Conservation (phyloP, 306 rosid genomes). For the Benincasa hispida region DNA sequence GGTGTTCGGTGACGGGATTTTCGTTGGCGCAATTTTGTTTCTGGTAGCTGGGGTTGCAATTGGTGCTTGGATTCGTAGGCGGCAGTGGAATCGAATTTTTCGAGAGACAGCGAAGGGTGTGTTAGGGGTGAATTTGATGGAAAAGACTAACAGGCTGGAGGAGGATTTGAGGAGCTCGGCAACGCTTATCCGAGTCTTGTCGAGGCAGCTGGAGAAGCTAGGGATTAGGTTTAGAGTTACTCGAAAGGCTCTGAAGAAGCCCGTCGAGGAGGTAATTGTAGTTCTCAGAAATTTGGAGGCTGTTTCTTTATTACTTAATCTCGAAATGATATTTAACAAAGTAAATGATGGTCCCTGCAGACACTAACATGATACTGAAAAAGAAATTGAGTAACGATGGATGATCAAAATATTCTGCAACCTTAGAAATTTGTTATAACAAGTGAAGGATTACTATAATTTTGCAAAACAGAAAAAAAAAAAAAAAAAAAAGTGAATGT, state of each 20-base stretch:
- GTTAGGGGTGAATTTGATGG: constrained; percentile 46
- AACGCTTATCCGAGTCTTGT: constrained; percentile 45
- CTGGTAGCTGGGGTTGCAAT: constrained; percentile 39
- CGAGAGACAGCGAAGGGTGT: constrained; percentile 30
- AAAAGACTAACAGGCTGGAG: constrained; percentile 62
- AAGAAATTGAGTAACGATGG: neutral
- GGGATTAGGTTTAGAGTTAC: constrained; percentile 69
- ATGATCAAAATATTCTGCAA: neutral
- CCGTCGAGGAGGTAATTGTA: constrained; percentile 57
- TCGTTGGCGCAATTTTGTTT: constrained; percentile 22
- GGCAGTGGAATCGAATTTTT: constrained; percentile 43
- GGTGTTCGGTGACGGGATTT: constrained; percentile 21
- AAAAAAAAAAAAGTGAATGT: neutral
- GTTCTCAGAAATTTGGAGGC: neutral
- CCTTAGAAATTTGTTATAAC: neutral
- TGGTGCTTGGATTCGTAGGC: constrained; percentile 60
- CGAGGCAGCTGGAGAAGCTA: constrained; percentile 82
- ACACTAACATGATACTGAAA: neutral
- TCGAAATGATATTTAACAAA: neutral
- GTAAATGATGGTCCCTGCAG: neutral
- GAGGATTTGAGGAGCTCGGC: constrained; percentile 54
- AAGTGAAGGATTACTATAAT: neutral
- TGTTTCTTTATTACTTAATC: neutral
- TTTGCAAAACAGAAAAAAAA: neutral
- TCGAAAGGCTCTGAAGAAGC: constrained; percentile 55